These are phyloP conservation scores for Sporothrix brunneoviolacea DNA, from an alignment of 2,329 filamentous ascomycete species.

Conservation along the genomic window DNA sequence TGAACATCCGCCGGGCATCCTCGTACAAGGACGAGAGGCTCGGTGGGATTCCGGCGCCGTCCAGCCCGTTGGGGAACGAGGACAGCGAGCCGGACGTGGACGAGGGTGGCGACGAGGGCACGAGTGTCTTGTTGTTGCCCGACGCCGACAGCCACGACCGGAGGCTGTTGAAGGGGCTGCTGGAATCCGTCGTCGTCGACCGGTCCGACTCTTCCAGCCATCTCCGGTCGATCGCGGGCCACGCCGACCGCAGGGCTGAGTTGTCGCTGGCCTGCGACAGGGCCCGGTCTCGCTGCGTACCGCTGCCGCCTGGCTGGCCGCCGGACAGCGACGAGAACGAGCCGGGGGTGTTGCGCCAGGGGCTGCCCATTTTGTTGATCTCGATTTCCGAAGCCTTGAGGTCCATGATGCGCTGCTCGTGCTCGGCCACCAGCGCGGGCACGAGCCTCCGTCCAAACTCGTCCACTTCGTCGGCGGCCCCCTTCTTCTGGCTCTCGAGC, in stretches of 20 bases:
- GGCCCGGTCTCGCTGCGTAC: slow-evolving; percentile 13
- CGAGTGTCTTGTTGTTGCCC: background rate
- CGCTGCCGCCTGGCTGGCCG: background rate
- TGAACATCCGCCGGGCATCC: slow-evolving; percentile 9
- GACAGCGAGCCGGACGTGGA: slow-evolving; percentile 16
- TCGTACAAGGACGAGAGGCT: slow-evolving; percentile 16
- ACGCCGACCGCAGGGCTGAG: slow-evolving; percentile 5
- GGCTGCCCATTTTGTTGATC: slow-evolving; percentile 16
- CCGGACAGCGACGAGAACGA: background rate
- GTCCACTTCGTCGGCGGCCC: slow-evolving; percentile 13
- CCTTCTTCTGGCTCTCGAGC: slow-evolving; percentile 14
- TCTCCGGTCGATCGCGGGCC: slow-evolving; percentile 11
- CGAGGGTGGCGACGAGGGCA: slow-evolving; percentile 13
- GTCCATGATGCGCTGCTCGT: slow-evolving; percentile 20
- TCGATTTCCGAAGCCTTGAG: slow-evolving; percentile 19
- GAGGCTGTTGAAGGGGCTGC: slow-evolving; percentile 18
- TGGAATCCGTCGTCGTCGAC: slow-evolving; percentile 16
- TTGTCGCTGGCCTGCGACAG: slow-evolving; percentile 15
- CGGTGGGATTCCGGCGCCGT: slow-evolving; percentile 7
- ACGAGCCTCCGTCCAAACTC: slow-evolving; percentile 16
- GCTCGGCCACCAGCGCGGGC: slow-evolving; percentile 18
- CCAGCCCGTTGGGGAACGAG: too few relatives aligned
- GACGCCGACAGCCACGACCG: slow-evolving; percentile 20
- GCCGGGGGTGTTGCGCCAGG: slow-evolving; percentile 16
- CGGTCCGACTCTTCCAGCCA: slow-evolving; percentile 15